Evolutionary conservation across 2,329 filamentous ascomycete genomes (phyloP), one percentile per base, ranked within the genome.

Genomic region (Ilyonectria mors-panacis): DNA sequence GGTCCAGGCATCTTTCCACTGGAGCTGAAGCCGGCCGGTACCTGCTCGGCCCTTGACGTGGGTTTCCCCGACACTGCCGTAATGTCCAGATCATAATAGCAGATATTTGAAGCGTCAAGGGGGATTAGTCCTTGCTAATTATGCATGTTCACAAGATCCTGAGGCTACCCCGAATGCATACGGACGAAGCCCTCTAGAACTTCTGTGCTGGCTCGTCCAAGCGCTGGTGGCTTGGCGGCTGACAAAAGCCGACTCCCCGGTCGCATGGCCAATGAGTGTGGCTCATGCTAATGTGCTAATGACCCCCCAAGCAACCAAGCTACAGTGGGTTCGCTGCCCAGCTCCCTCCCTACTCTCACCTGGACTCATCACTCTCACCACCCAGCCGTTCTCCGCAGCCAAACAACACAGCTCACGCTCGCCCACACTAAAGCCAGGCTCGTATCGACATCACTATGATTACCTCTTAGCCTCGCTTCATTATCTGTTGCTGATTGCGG

Each of bases 231-330:
- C 62, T 53, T 59, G 48, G 55, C 57, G 51, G 62, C 62, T 65
- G 62, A 59, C 62, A 47, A 57, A 42, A 48, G 62, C 56, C 62
- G 56, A 59, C 51, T 59, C 48, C 54, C 56, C 48, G 30, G 62
- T 55, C 50, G 28, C 39, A 53, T 19, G 48, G 59, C 59, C 59
- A 62, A 62, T 62, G 30, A 28, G 8, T 50, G 35, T 26, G 26
- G 26, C 26, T 26, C 26, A 26, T 26, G 26, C 26, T 26, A 26
- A 26, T 26, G 26, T 26, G 58, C 35, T n/a, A 17, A n/a, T 42
- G 26, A 23, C 28, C 48, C 26, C 48, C 48, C 15, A 19, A 23
- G 30, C 30, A 37, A 53, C 48, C 15, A 19, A 23, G 30, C 30
- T 53, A 53, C 50, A 53, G 50, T 53, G 50, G 53, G 53, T 26